Percentiles rank a stretch among this genome's conserved stretches.
These are phyloP conservation scores for Eucalyptus polyanthemos DNA, from an alignment of 345 rosid species.

Conservation along the genomic window DNA sequence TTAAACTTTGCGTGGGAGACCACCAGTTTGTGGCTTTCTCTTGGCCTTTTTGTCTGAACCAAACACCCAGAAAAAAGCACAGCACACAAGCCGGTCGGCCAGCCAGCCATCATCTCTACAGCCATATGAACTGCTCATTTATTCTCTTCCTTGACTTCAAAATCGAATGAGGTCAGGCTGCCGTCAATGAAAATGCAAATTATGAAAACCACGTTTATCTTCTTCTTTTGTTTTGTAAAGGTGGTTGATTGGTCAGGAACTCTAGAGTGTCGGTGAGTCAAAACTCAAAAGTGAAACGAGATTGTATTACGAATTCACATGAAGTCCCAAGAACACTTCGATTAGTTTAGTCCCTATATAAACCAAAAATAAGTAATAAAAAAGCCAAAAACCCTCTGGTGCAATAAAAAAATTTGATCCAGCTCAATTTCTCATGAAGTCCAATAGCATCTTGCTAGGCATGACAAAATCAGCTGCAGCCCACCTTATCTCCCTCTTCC, in stretches of 20 bases:
- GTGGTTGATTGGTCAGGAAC: neutral
- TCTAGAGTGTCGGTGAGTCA: neutral
- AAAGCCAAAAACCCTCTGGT: neutral
- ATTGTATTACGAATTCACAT: neutral
- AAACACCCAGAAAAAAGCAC: too few species aligned
- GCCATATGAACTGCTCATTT: too few species aligned
- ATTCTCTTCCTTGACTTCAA: too few species aligned
- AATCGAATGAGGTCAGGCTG: neutral
- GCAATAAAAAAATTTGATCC: neutral
- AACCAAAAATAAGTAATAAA: neutral
- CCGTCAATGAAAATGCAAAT: neutral
- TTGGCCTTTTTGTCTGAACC: neutral
- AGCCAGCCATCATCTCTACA: too few species aligned
- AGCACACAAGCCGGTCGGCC: too few species aligned
- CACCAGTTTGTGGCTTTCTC: neutral
- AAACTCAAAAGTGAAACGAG: neutral
- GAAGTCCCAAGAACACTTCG: neutral
- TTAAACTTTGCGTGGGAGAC: neutral
- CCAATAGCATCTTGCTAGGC: neutral
- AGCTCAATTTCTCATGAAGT: neutral
- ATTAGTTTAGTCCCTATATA: neutral
- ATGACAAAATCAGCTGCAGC: neutral
- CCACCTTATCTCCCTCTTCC: neutral
- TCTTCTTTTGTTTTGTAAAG: neutral
- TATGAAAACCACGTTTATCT: neutral